These are phyloP conservation scores for Eremothecium cymbalariae DNA, from an alignment of 1,139 yeast species.

Conservation along the genomic window DNA sequence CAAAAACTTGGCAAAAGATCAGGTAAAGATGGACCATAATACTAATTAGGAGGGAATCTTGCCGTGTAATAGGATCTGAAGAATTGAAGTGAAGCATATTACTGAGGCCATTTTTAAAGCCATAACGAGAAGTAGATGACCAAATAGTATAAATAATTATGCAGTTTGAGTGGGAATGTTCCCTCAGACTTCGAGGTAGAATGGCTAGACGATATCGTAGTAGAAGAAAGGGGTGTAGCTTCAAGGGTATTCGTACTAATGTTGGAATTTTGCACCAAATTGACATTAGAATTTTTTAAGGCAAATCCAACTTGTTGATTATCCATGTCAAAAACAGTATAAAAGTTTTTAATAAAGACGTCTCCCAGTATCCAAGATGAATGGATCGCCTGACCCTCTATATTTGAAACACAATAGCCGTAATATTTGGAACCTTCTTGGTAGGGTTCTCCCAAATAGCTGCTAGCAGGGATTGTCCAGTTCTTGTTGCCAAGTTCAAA, in stretches of 20 bases:
- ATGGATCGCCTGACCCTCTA: slow-evolving; percentile 44
- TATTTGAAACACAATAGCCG: slow-evolving; percentile 58
- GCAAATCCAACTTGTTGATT: slow-evolving; percentile 48
- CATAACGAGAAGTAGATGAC: too few species aligned
- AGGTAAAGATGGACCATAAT: too few species aligned
- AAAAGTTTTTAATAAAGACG: slow-evolving; percentile 48
- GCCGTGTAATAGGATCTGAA: too few species aligned
- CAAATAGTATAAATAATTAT: too few species aligned
- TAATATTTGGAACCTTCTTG: slow-evolving; percentile 30
- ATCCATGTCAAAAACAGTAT: slow-evolving; percentile 52
- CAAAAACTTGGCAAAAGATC: too few species aligned
- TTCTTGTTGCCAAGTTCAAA: slow-evolving; percentile 38
- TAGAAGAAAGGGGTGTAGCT: slow-evolving; percentile 8
- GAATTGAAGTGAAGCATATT: too few species aligned
- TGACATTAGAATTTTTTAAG: slow-evolving; percentile 22
- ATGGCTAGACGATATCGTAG: slow-evolving; percentile 6
- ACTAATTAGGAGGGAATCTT: too few species aligned
- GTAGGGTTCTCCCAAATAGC: slow-evolving; percentile 45
- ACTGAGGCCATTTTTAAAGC: too few species aligned
- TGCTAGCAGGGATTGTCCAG: slow-evolving; percentile 40
- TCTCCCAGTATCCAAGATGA: slow-evolving; percentile 49
- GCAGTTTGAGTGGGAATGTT: too few species aligned
- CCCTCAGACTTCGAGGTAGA: background rate
- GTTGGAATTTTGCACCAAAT: slow-evolving; percentile 17
- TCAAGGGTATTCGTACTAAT: slow-evolving; percentile 10